Conservation (phyloP, 768 basidiomycete species). For the Lactifluus hygrophoroides region DNA sequence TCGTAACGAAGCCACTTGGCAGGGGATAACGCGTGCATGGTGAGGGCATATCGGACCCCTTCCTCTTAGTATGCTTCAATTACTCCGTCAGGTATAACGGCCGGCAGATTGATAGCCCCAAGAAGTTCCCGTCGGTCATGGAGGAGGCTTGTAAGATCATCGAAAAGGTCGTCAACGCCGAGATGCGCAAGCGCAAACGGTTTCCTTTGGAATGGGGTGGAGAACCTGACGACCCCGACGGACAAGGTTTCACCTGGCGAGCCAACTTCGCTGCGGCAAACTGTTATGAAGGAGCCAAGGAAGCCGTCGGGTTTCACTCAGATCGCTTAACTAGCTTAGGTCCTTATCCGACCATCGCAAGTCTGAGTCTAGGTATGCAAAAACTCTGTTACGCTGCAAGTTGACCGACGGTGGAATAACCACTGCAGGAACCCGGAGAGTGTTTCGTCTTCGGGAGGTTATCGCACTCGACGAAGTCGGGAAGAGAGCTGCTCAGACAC, state of each 20-base stretch:
- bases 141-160: conserved; percentile 70
- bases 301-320: conserved; percentile 75
- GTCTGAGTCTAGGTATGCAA: conserved; percentile 62
- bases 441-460: conserved; percentile 71
- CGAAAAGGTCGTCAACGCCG: conserved; percentile 62
- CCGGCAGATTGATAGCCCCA: conserved; percentile 46
- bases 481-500: conserved; percentile 56
- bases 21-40: conserved; percentile 72
- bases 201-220: conserved; percentile 62
- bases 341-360: conserved; percentile 80
- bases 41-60: conserved; percentile 25
- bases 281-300: conserved; percentile 74
- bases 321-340: conserved; percentile 77
- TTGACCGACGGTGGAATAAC: not conserved
- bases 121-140: conserved; percentile 56
- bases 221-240: conserved; percentile 18
- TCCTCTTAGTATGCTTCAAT: not conserved
- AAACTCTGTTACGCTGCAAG: not conserved
- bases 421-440: conserved; percentile 46
- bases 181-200: conserved; percentile 51
- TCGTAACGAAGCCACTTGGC: conserved; percentile 45
- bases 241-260: conserved; percentile 40
- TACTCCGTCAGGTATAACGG: conserved; percentile 64
- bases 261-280: conserved; percentile 85
- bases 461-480: conserved; percentile 53